These are phyloP conservation scores for Tuber aestivum DNA, from an alignment of 495 filamentous ascomycete species.

Conservation along the genomic window DNA sequence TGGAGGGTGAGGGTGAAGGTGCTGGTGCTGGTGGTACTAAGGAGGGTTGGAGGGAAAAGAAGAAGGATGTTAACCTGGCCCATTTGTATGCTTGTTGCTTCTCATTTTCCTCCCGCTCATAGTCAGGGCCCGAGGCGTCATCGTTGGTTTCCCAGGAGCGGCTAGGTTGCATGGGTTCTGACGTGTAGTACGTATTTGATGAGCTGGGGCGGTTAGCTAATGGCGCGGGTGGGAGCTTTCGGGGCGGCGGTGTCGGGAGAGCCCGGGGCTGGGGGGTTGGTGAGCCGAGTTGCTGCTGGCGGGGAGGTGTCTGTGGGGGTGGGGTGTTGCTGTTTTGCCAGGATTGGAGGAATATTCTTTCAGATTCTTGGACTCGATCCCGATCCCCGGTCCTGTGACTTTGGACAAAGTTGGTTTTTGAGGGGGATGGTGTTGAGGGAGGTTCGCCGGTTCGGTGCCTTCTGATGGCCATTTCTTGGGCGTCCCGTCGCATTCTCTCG, in stretches of 20 bases:
- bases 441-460: slow-evolving; percentile 43
- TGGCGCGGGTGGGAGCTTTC: slow-evolving; percentile 39
- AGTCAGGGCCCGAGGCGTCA: slow-evolving; percentile 21
- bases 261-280: slow-evolving; percentile 28
- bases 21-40: slow-evolving; percentile 34
- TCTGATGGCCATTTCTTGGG: slow-evolving; percentile 38
- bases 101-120: slow-evolving; percentile 23
- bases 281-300: slow-evolving; percentile 35
- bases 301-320: slow-evolving; percentile 34
- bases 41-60: slow-evolving; percentile 37
- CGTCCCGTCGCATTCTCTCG: slow-evolving; percentile 53
- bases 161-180: slow-evolving; percentile 33
- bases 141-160: slow-evolving; percentile 36
- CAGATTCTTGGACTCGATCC: slow-evolving; percentile 25
- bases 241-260: slow-evolving; percentile 42
- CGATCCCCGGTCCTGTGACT: slow-evolving; percentile 44
- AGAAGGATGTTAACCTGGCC: slow-evolving; percentile 38
- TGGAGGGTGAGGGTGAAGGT: slow-evolving; percentile 17
- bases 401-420: slow-evolving; percentile 27
- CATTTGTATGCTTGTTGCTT: slow-evolving; percentile 38
- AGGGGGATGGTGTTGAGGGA: slow-evolving; percentile 16
- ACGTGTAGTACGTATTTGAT: slow-evolving; percentile 15
- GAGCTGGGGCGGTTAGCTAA: slow-evolving; percentile 25
- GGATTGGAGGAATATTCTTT: slow-evolving; percentile 29
- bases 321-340: slow-evolving; percentile 19